Percentiles rank a stretch among this genome's conserved stretches.
Evolutionary conservation across 2,329 filamentous ascomycete species (phyloP).

Genomic region (Dothistroma septosporum): DNA sequence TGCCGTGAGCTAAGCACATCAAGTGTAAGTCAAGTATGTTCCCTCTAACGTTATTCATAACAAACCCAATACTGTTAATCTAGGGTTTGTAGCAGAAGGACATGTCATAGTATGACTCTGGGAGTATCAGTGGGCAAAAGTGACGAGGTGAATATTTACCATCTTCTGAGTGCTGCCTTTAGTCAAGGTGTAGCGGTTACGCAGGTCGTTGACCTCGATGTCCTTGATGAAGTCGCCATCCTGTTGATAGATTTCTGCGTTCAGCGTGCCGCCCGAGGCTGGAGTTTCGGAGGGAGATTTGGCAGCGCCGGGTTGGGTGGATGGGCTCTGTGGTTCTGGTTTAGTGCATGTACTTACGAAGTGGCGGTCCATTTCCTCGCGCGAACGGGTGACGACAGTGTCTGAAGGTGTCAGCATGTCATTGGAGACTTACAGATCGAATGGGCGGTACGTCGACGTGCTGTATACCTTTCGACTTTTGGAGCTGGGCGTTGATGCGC

Average conservation of each 20-base stretch:
- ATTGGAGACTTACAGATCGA: constrained; percentile 49
- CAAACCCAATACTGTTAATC: constrained; percentile 29
- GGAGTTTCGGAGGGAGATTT: constrained; percentile 52
- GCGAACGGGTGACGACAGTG: constrained; percentile 1
- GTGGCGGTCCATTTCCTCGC: constrained; percentile 4
- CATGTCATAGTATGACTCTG: constrained; percentile 37
- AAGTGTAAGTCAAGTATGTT: constrained; percentile 46
- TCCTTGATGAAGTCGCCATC: constrained; percentile 98
- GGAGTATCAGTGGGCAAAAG: constrained; percentile 57
- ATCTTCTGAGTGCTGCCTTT: constrained; percentile 98
- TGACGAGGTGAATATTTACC: constrained; percentile 76
- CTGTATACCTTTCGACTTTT: constrained; percentile 75
- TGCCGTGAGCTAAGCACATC: constrained; percentile 31
- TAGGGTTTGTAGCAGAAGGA: constrained; percentile 8
- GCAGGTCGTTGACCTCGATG: constrained; percentile 96
- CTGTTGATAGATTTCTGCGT: constrained; percentile 86
- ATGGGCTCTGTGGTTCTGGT: constrained; percentile 19
- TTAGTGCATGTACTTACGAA: constrained; percentile 3
- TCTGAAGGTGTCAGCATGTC: constrained; percentile 15
- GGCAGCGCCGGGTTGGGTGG: constrained; percentile 47
- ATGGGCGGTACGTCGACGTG: constrained; percentile 86
- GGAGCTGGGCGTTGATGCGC: constrained; percentile 47
- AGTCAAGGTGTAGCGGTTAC: constrained; percentile 94
- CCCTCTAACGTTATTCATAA: constrained; percentile 33
- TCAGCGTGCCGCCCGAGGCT: constrained; percentile 56